Base-by-base conservation (phyloP, 164 flowering plant species). In the Magnolia changhungtana region DNA sequence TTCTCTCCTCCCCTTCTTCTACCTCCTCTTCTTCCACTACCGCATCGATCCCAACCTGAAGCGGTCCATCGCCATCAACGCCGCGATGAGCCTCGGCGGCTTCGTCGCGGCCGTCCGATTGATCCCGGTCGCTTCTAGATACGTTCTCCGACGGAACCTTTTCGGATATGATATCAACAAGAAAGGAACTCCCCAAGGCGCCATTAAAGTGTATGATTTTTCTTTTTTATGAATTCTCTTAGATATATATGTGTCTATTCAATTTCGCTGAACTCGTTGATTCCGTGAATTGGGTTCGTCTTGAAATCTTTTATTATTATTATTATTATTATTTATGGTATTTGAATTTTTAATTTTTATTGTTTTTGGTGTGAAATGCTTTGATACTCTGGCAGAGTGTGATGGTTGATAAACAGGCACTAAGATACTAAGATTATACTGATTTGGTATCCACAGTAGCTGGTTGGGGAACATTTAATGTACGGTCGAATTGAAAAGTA, bases 121-220 rank as follows among this genome's bases (percentile, higher is more conserved):
- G 90, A 93, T 95, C 49, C 99, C 99, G 0, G 95, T 95, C 16
- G 95, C 96, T 9, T 85, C 98, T 1, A 81, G 80, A 68, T 93
- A 88, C 78, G 89, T 93, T 8, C 70, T 87, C 69, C 84, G 90
- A 76, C 86, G 97, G 18, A 89, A 86, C 82, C 69, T 95, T 67
- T 93, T 88, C 75, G 98, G 98, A 4, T 91, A 81, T 66, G 98
- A 95, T 71, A 93, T 95, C 73, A 95, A 95, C 79, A 95, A 95
- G 88, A 88, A 83, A 76, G 98, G 98, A 6, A 90, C 98, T 18
- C 91, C 95, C 79, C 91, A 86, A 69, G 99, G 98, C 8, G 71
- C 88, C 16, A 78, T 93, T 61, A 90, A 90, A 92, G 97, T 95
- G 99, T 95, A 75, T 37, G 45, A 78, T 77, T 61, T 66, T 70